Evolutionary conservation across 2,329 filamentous ascomycete species (phyloP).

Genomic region (Exophiala bonariae): DNA sequence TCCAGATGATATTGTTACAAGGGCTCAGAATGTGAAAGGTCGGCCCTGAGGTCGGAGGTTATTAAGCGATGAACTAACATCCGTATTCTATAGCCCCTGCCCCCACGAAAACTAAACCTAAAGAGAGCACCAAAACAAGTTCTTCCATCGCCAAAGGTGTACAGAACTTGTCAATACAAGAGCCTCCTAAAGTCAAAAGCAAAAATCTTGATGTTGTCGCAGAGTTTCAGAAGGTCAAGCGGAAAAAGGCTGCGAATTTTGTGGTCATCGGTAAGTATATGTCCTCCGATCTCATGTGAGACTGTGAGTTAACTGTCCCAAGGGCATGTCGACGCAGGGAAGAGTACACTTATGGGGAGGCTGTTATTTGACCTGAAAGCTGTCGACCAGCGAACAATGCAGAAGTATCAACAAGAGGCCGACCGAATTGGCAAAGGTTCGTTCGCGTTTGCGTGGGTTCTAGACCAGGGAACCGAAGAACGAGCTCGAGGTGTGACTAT

Average conservation of each 20-base stretch:
- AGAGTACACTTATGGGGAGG: constrained; percentile 97
- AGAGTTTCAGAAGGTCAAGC: constrained; percentile 72
- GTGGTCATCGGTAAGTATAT: constrained; percentile 80
- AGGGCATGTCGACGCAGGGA: constrained; percentile 97
- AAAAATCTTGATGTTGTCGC: constrained; percentile 84
- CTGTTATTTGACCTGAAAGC: constrained; percentile 84
- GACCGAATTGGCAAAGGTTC: constrained; percentile 91
- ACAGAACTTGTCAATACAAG: constrained; percentile 50
- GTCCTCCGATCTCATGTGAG: constrained; percentile 8
- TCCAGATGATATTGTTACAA: constrained; percentile 84
- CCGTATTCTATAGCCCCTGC: constrained; percentile 27
- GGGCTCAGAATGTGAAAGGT: constrained; percentile 82
- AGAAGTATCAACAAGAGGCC: constrained; percentile 84
- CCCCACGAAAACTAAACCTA: constrained; percentile 42
- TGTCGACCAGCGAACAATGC: constrained; percentile 82
- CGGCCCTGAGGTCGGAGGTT: constrained; percentile 30
- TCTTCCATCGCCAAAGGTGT: constrained; percentile 46
- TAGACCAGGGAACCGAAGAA: constrained; percentile 90
- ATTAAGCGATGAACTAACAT: constrained; percentile 37
- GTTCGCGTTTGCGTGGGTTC: constrained; percentile 94
- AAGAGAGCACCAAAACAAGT: constrained; percentile 28
- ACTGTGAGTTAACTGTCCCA: constrained; percentile 27
- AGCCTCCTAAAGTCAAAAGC: constrained; percentile 56
- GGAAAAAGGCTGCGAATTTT: constrained; percentile 83
- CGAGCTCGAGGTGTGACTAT: constrained; percentile 89